Base-by-base conservation (phyloP, 2,329 filamentous ascomycete genomes). In the Rosellinia necatrix region DNA sequence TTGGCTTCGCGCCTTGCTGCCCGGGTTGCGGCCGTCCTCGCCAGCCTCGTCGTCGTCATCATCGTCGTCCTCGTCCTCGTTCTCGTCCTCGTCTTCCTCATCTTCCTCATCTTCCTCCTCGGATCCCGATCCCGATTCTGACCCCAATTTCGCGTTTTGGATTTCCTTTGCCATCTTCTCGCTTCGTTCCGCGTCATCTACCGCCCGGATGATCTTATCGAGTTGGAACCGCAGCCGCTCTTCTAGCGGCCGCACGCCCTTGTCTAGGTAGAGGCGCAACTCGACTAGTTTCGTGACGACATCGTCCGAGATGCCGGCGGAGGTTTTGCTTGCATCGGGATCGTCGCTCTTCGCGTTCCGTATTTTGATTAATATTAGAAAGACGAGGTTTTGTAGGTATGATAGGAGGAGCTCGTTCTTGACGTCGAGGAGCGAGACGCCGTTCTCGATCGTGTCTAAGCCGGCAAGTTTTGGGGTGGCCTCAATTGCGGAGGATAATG, bases 381-480 rank as follows among this genome's bases (percentile, higher is more conserved):
- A 96, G 40, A 94, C 90, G 3, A 97, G 84, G 68, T 96, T 96
- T 68, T 99, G 93, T 0, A 99, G 81, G 74, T 99, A 99, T 3
- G 93, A 93, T 34, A 99, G 86, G 15, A 99, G 86, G n/a, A 99
- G 82, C 71, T 99, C 94, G 75, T 96, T 97, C 77, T 99, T 99
- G 62, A 91, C 86, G 70, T 97, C 92, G 68, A 99, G 87, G 1
- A 99, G 85, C 0, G 94, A 97, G 56, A 99, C 94, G 69, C 94
- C 93, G 67, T 96, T 86, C 62, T 87, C 81, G 1, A 90, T 88
- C n/a, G 90, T 84, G 44, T 88, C 77, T 57, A 96, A 82, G 12
- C 78, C 72, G n/a, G 80, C 71, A 15, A 85, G 71, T 44, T 83
- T 83, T 0, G 88, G 84, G 0, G 87, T 81, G 5, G 87, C 85